A percentile compares a stretch with the other conserved stretches of the same genome.
phyloP scores from a whole-genome alignment of 2,329 filamentous ascomycete species.

The Claviceps pazoutovae region DNA sequence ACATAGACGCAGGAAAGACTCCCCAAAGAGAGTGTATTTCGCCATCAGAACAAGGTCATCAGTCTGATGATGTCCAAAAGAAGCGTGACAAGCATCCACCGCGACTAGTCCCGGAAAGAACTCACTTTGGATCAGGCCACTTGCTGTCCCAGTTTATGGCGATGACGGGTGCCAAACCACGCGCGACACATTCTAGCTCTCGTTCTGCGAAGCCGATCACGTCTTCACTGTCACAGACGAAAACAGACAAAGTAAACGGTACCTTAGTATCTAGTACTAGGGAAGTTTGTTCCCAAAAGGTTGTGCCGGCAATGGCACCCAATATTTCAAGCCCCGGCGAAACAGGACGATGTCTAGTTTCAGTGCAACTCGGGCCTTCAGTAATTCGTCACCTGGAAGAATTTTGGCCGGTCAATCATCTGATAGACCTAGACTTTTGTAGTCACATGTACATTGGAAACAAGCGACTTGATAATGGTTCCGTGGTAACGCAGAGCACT shows the following conservation, averaged over 20 bases:
- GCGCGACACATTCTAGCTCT: not conserved
- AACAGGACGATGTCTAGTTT: constrained; percentile 32
- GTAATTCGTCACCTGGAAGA: constrained; percentile 37
- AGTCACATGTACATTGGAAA: constrained; percentile 10
- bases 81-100: not conserved
- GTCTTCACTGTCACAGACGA: not conserved
- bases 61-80: not conserved
- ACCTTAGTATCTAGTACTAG: not conserved
- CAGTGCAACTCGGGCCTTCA: constrained; percentile 30
- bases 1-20: not conserved
- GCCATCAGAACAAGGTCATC: not conserved
- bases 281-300: not conserved
- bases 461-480: constrained; percentile 17
- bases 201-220: not conserved
- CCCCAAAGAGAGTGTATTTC: not conserved
- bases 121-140: not conserved
- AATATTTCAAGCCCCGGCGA: constrained; percentile 6
- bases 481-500: not conserved
- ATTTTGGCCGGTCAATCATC: constrained; percentile 31
- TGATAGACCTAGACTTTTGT: constrained; percentile 47
- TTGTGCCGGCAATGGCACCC: constrained; percentile 7
- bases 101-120: not conserved
- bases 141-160: constrained; percentile 5
- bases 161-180: constrained; percentile 1
- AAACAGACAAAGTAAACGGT: not conserved